These are phyloP conservation scores for Fusarium sp. DNA, from an alignment of 2,329 filamentous ascomycete genomes.

Conservation along the genomic window DNA sequence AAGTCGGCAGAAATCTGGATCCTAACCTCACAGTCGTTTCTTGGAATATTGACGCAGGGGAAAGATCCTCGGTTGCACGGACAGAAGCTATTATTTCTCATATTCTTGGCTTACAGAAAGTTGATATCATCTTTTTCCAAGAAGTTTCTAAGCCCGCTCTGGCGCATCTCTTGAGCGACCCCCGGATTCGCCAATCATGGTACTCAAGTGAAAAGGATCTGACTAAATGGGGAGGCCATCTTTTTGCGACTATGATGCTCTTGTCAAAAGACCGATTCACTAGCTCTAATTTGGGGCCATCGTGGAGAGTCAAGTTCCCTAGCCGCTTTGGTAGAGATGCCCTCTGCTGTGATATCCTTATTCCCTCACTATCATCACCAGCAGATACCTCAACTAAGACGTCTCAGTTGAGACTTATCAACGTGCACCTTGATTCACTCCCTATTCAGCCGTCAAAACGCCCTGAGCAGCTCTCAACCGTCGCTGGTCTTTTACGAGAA, in stretches of 20 bases:
- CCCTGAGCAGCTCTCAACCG: conserved; percentile 51
- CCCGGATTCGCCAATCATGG: conserved; percentile 50
- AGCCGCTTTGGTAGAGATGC: conserved; percentile 54
- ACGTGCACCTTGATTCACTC: conserved; percentile 59
- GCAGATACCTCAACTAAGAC: conserved; percentile 1
- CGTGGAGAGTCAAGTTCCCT: conserved; percentile 53
- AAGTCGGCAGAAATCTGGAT: conserved; percentile 38
- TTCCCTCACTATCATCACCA: conserved; percentile 18
- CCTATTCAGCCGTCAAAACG: conserved; percentile 49
- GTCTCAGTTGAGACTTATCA: conserved; percentile 52
- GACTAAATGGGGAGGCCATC: conserved; percentile 37
- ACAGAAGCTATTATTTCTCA: conserved; percentile 52
- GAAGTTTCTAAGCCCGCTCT: conserved; percentile 44
- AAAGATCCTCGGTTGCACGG: conserved; percentile 32
- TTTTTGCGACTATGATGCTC: conserved; percentile 51
- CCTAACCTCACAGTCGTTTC: conserved; percentile 47
- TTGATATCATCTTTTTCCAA: conserved; percentile 27
- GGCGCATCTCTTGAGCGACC: conserved; percentile 42
- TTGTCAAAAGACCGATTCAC: conserved; percentile 50
- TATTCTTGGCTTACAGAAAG: conserved; percentile 6
- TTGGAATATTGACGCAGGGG: conserved; percentile 54
- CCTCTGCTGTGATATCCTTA: conserved; percentile 55
- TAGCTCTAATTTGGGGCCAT: conserved; percentile 46
- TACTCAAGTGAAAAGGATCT: conserved; percentile 52
- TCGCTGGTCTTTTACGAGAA: conserved; percentile 47